Percentiles rank a stretch among this genome's conserved stretches.
Evolutionary conservation across 202 grass and related monocot genomes (phyloP).

Genomic region (Brachypodium distachyon): DNA sequence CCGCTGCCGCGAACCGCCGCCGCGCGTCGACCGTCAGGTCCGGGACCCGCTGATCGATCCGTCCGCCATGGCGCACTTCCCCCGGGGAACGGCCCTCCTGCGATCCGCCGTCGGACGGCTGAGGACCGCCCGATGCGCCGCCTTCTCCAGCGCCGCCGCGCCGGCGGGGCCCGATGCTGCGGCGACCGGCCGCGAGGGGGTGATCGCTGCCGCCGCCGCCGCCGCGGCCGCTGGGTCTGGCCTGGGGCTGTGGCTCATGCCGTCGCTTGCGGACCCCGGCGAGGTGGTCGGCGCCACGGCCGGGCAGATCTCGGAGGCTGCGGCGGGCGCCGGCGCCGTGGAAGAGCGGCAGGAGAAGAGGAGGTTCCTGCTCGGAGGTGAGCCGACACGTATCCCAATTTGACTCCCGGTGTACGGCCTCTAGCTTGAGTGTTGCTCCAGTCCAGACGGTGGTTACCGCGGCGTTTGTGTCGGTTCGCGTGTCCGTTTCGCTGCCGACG

Average conservation of each 20-base stretch:
- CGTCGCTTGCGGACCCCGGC: slow-evolving; percentile 42
- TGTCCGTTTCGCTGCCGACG: not conserved
- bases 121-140: not conserved
- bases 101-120: slow-evolving; percentile 28
- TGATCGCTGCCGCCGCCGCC: slow-evolving; percentile 9
- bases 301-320: slow-evolving; percentile 29
- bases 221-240: slow-evolving; percentile 43
- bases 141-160: slow-evolving; percentile 22
- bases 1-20: not conserved
- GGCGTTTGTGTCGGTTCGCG: not conserved
- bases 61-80: slow-evolving; percentile 22
- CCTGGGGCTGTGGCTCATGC: slow-evolving; percentile 50
- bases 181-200: not conserved
- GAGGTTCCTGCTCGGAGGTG: slow-evolving; percentile 63
- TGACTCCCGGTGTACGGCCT: not conserved
- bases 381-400: not conserved
- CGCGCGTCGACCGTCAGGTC: not conserved
- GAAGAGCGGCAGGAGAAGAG: slow-evolving; percentile 16
- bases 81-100: slow-evolving; percentile 21
- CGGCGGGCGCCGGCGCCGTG: not conserved
- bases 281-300: not conserved
- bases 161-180: not conserved
- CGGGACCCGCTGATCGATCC: not conserved
- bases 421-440: too few species aligned
- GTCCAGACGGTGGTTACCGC: not conserved